These are phyloP conservation scores for Berberis vulgaris DNA, from an alignment of 164 flowering plant species.

Conservation along the genomic window DNA sequence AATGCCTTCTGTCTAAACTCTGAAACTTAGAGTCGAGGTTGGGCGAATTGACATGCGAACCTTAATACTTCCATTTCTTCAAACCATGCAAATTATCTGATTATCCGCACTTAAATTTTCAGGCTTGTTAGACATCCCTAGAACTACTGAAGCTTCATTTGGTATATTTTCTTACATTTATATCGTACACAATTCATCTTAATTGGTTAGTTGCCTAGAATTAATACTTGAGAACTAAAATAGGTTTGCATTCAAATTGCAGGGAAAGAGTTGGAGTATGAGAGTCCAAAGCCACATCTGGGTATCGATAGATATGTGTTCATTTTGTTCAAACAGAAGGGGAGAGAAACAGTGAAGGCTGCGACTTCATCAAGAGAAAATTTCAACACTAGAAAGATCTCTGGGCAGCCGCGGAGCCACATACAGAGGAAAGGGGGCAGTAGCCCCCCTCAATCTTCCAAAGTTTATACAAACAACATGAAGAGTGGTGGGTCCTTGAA, in stretches of 20 bases:
- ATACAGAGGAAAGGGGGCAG: no score
- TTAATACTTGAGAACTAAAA: neutral
- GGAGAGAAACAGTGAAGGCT: conserved; percentile 37
- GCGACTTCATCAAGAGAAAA: conserved; percentile 49
- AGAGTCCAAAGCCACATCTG: conserved; percentile 55
- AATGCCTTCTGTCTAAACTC: conserved; percentile 39
- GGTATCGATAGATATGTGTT: conserved; percentile 70
- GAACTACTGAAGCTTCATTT: conserved; percentile 67
- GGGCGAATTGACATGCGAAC: no score
- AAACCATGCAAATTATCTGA: no score
- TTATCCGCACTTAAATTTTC: conserved; percentile 7
- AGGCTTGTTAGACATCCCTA: conserved; percentile 82
- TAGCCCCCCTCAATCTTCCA: no score
- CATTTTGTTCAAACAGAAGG: conserved; percentile 55
- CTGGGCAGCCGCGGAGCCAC: conserved; percentile 2
- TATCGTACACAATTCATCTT: neutral
- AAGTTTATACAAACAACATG: no score
- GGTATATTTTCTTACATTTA: conserved; percentile 27
- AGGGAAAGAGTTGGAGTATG: conserved; percentile 31
- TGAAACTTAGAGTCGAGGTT: conserved; percentile 46
- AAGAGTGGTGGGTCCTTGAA: no score
- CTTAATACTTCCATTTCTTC: no score
- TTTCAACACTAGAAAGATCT: conserved; percentile 57
- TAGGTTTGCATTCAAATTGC: neutral
- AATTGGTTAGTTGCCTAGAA: neutral